Evolutionary conservation across 2,329 filamentous ascomycete genomes (phyloP), one percentile per base, ranked within the genome.

Genomic region (Arthrobotrys iridis): DNA sequence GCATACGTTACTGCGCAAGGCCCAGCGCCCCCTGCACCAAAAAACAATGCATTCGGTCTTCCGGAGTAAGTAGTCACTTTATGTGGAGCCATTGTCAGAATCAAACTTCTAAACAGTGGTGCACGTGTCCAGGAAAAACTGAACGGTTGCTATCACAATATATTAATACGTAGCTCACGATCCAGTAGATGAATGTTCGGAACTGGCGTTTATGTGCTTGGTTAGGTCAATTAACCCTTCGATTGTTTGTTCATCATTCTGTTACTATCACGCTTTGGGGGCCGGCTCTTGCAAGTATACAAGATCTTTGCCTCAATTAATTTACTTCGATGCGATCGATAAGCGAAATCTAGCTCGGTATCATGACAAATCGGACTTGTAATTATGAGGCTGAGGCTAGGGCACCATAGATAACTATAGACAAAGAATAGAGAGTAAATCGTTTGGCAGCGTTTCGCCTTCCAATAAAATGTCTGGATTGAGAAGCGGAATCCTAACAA

Each of bases 1-100:
- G 92, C 93, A 46, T 98, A 97, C 82, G 88, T 91, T 26, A 91
- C 89, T 0, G 84, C 89, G 1, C 88, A 90, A 82, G 89, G 89
- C 2, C 84, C 86, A 11, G 81, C 88, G 6, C 78, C 84, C 0
- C 78, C 83, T 8, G 85, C 86, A 3, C 89, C 89, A 2, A 81
- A 82, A 76, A 91, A 89, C 83, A 89, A 89, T 78, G 87, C 87
- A n/a, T 78, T 78, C 46, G 71, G 71, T 6, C 18, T 55, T 6
- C 18, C 37, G 2, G 15, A 37, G 50, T 55, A 55, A 37, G 50
- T 37, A 18, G 4, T 24, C 3, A 18, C 30, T 18, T 8, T n/a
- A 24, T n/a, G n/a, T n/a, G n/a, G n/a, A 24, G 3, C 10, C 7
- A 4, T 20, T 33, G 7, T 30, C 24, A 10, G 26, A 30, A n/a